Evolutionary conservation across 1,284 basidiomycete species (phyloP), one percentile per base, ranked within the genome.

Genomic region (Cystobasidium sp.): DNA sequence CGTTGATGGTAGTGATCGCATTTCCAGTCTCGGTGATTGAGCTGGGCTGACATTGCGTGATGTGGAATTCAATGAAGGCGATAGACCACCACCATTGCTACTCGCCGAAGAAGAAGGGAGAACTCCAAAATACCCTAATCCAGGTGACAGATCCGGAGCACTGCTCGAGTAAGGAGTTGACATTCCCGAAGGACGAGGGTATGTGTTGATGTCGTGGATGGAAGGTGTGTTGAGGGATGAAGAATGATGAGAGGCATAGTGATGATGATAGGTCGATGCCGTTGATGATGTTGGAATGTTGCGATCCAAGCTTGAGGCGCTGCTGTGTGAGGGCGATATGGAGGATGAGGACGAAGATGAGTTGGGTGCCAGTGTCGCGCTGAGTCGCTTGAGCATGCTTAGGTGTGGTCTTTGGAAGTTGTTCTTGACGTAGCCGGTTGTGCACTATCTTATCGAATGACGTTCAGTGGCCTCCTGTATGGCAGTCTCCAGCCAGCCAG

Each of bases 341-440:
- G 64, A 53, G 24, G 49, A 20, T 6, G 62, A 51, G 20, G 53
- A 20, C 43, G 52, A 52, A 4, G 65, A 68, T 16, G 47, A 52
- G 22, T 24, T 22, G 14, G 51, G 52, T 39, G 59, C 41, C 22
- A 73, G 62, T 1, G 52, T 59, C 44, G 70, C 70, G 31, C 56
- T 52, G 12, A 73, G 70, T 37, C 70, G 62, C 41, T 73, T 73
- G 62, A 73, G 63, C 70, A 73, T 73, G 64, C 44, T n/a, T 51
- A 9, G 9, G 63, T 8, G 37, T 41, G 59, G 5, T 49, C n/a
- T 47, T 44, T 47, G 12, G n/a, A 24, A 12, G 18, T 51, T 20
- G 62, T 12, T 31, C 39, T 16, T 47, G 39, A 49, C 53, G 49
- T 41, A n/a, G 64, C 31, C 41, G 18, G 47, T 37, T 51, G 2